These are phyloP conservation scores for Pseudisothecium myosuroides DNA, from an alignment of 225 moss, liverwort and hornwort species.

Conservation along the genomic window DNA sequence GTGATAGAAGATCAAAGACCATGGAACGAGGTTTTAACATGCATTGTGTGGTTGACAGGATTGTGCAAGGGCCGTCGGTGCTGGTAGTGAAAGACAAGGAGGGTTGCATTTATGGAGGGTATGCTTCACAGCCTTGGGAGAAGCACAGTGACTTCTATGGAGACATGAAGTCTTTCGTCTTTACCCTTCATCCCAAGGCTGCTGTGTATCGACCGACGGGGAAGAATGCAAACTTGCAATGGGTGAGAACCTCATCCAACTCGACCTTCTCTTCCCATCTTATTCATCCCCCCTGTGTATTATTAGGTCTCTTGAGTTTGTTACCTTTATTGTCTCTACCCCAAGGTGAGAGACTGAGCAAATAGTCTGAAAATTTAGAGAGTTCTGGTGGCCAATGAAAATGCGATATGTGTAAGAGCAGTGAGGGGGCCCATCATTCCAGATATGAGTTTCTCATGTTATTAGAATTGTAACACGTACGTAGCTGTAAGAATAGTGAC, in stretches of 20 bases:
- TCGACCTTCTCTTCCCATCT: background rate
- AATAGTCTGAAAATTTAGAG: background rate
- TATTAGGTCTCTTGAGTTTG: background rate
- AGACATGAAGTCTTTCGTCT: conserved; percentile 90
- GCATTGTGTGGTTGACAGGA: conserved; percentile 18
- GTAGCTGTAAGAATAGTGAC: background rate
- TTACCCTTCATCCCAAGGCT: conserved; percentile 60
- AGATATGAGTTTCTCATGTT: background rate
- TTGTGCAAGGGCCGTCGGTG: conserved; percentile 63
- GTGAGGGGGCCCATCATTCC: background rate
- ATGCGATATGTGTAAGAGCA: background rate
- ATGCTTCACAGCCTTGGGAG: conserved; percentile 92
- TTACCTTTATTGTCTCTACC: background rate
- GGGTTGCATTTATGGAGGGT: conserved; percentile 82
- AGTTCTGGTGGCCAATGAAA: background rate
- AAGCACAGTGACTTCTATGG: conserved; percentile 79
- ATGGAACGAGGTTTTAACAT: background rate
- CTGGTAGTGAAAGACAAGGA: conserved; percentile 81
- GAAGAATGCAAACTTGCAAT: conserved; percentile 76
- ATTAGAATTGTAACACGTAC: background rate
- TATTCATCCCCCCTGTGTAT: background rate
- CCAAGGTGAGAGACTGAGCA: background rate
- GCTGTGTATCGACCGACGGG: conserved; percentile 70
- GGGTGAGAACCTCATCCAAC: conserved; percentile 40
- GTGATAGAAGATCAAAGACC: background rate